Evolutionary conservation across 371 early-diverging fungal species (phyloP), one percentile per base, ranked within the genome.

Genomic region (Saksenaea oblongispora): DNA sequence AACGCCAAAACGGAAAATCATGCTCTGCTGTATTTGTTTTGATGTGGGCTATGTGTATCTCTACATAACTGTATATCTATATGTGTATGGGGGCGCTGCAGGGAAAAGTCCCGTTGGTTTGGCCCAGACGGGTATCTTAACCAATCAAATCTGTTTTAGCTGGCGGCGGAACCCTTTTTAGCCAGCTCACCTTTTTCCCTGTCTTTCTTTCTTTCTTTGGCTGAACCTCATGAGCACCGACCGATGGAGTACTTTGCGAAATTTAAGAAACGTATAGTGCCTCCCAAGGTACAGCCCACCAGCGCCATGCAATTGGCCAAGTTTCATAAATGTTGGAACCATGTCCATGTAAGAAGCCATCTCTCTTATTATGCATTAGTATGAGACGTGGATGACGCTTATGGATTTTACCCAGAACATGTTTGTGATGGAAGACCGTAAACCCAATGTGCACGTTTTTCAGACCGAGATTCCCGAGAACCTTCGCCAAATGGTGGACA

Each of bases 401-500:
- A 28, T 47, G 10, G 36, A 18, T 7, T 24, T 22, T 42, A 24
- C 24, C 26, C 74, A 82, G 83, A 86, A 72, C 73, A 78, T 83
- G 14, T 82, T 79, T 67, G 78, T 76, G 61, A 79, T 71, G 59
- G 82, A 73, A 68, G 78, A 75, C 64, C 82, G 66, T 75, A 73
- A 74, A 74, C 69, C 70, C 64, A 59, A 75, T 69, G 36, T 79
- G 42, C 67, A 79, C 55, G 86, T 92, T 15, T 75, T 75, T 27
- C 83, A 88, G 39, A 95, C 93, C 18, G 88, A 88, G 61, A 90
- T 95, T 67, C 88, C 92, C 22, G 61, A 66, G 24, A 82, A 82
- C 53, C 84, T 95, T 59, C 83, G 87, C 62, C 73, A 72, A 27
- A 93, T 95, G 88, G 88, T 91, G 15, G 93, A 93, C 70, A 75